phyloP scores from a whole-genome alignment of 169 alveolate species.

The Cryptosporidium meleagridis region DNA sequence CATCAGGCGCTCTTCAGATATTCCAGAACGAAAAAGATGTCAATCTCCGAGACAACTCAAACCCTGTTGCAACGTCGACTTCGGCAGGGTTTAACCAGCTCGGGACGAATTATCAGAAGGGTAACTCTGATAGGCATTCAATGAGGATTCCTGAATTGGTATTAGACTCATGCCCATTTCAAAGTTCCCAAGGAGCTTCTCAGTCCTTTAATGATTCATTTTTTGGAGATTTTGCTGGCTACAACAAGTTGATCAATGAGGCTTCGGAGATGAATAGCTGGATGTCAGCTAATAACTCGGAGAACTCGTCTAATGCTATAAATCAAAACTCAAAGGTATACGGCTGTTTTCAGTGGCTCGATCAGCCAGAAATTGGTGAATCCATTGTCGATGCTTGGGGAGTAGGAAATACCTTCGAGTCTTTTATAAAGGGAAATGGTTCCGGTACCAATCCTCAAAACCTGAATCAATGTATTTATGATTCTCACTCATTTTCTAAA shows the following conservation, averaged over 20 bases:
- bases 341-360: slow-evolving; percentile 7
- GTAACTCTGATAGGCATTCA: background rate
- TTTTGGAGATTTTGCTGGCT: background rate
- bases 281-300: background rate
- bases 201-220: slow-evolving; percentile 5
- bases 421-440: background rate
- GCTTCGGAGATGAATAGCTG: slow-evolving; percentile 4
- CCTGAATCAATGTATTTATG: background rate
- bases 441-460: background rate
- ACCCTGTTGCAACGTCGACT: slow-evolving; percentile 67
- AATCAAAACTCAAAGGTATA: background rate
- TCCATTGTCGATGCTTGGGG: background rate
- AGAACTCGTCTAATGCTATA: background rate
- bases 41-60: background rate
- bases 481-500: slow-evolving; percentile 1
- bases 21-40: slow-evolving; percentile 32
- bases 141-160: background rate
- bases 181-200: slow-evolving; percentile 2
- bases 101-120: background rate
- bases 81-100: slow-evolving; percentile 44
- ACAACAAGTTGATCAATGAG: background rate
- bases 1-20: background rate
- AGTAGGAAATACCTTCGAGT: background rate
- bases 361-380: slow-evolving; percentile 9
- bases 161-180: background rate